Percentiles rank a stretch among this genome's conserved stretches.
phyloP scores from a whole-genome alignment of 2,329 filamentous ascomycete genomes.

The Talaromyces sp. region DNA sequence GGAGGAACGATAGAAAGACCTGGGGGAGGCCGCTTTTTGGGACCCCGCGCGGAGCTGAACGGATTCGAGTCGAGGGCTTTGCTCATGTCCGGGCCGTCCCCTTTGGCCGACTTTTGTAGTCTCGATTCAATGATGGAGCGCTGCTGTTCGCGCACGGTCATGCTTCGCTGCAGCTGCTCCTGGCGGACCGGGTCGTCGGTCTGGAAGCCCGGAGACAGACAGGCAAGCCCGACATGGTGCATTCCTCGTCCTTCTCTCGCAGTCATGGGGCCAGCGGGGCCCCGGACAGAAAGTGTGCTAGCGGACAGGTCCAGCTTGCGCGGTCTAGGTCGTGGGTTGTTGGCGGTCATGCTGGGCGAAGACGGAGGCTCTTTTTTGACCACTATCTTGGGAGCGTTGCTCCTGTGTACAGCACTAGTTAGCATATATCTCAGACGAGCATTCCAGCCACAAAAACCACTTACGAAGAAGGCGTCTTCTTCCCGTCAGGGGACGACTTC shows the following conservation, averaged over 20 bases:
- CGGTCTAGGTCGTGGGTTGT: conserved; percentile 48
- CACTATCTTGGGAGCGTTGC: conserved; percentile 66
- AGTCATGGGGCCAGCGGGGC: conserved; percentile 64
- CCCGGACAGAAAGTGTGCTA: conserved; percentile 56
- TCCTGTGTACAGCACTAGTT: conserved; percentile 32
- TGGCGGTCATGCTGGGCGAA: conserved; percentile 69
- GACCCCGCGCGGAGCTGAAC: conserved; percentile 32
- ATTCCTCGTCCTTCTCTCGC: conserved; percentile 70
- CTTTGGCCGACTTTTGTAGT: conserved; percentile 80
- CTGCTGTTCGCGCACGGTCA: conserved; percentile 90
- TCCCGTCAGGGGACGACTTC: conserved; percentile 32
- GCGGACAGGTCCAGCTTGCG: conserved; percentile 43
- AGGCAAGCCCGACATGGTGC: conserved; percentile 89
- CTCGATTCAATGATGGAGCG: conserved; percentile 90
- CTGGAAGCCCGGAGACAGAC: conserved; percentile 89
- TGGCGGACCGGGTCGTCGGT: conserved; percentile 96
- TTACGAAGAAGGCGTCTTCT: conserved; percentile 44
- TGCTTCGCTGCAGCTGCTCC: conserved; percentile 88
- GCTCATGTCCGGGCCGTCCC: conserved; percentile 58
- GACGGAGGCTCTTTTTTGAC: conserved; percentile 90
- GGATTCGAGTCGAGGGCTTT: conserved; percentile 50
- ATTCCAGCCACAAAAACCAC: conserved; percentile 17
- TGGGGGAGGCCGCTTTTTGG: conserved; percentile 62
- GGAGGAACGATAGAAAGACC: conserved; percentile 94
- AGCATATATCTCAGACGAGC: conserved; percentile 11